Base-by-base conservation (phyloP, 2,329 filamentous ascomycete genomes). In the Colletotrichum somersetense region DNA sequence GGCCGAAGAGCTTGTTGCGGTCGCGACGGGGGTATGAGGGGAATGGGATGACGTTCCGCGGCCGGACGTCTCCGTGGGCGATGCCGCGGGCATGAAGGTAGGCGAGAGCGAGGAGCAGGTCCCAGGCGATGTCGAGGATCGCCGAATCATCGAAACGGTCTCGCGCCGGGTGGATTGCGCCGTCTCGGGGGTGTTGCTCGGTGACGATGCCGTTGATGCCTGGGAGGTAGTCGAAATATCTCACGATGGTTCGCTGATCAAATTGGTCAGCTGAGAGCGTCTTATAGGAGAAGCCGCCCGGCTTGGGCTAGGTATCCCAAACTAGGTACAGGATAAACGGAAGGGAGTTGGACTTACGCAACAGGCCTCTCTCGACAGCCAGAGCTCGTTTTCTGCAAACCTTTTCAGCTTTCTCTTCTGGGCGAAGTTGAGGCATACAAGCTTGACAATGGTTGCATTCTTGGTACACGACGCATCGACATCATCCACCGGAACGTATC, bases 1-100 rank as follows among this genome's bases (percentile, higher is more conserved):
- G 70, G 11, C 70, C 66, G 20, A 70, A 53, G 33, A 72, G 61
- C 55, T 70, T 72, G 66, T 20, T 38, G 33, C 35, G 55, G 8
- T 42, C 12, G 2, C 20, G 33, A 3, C 46, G n/a, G 33, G 38
- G n/a, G 33, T n/a, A 35, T 10, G 35, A 40, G 30, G 52, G n/a
- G 11, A 67, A 38, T 0, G 2, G n/a, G 3, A 72, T 33, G 23
- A 72, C 50, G 35, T 68, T 67, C 5, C 18, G 46, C 10, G 56
- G 66, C 12, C 48, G 40, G 5, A 72, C 61, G 33, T 61, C 46
- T 11, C 70, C 70, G 26, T 72, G 70, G 23, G 55, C 61, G 16
- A 69, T 33, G 12, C 40, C 70, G n/a, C 55, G 59, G 4, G 18
- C 55, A n/a, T 72, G 70, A 1, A 72, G 53, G 12, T 57, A 70